These are phyloP conservation scores for Kentomonas sorsogonicus DNA, from an alignment of 208 protist genomes.

Conservation along the genomic window DNA sequence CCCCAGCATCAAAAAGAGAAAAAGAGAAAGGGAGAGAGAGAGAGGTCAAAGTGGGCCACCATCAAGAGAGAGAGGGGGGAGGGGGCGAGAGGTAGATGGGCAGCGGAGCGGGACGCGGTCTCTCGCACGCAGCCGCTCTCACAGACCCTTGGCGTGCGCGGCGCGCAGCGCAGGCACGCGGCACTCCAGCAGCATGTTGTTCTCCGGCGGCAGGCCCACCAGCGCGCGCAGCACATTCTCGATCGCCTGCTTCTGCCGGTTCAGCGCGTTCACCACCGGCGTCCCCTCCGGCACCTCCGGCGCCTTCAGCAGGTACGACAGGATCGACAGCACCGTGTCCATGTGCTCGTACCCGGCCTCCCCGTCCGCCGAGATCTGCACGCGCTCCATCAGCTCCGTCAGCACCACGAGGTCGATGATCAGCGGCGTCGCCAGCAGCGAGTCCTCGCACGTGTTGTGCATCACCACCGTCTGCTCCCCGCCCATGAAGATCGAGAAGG, in stretches of 20 bases:
- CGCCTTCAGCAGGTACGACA: slow-evolving; percentile 97
- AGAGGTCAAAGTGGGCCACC: not conserved
- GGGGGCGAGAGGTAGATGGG: not conserved
- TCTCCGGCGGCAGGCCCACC: slow-evolving; percentile 92
- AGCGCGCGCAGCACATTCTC: slow-evolving; percentile 96
- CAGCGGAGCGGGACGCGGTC: not conserved
- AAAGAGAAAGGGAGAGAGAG: slow-evolving; percentile 5
- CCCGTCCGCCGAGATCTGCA: slow-evolving; percentile 48
- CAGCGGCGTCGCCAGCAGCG: slow-evolving; percentile 96
- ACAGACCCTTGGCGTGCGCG: too few relatives aligned
- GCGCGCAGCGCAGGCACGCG: slow-evolving; percentile 61
- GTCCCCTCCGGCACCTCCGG: slow-evolving; percentile 90
- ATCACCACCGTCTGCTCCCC: slow-evolving; percentile 93
- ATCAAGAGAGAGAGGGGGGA: not conserved
- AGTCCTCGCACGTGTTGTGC: slow-evolving; percentile 99
- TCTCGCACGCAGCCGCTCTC: not conserved
- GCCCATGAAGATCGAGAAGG: slow-evolving; percentile 97
- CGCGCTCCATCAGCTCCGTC: slow-evolving; percentile 94
- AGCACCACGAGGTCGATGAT: slow-evolving; percentile 98
- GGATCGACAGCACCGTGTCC: slow-evolving; percentile 91
- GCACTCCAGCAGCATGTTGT: slow-evolving; percentile 96
- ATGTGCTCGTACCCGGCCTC: slow-evolving; percentile 76
- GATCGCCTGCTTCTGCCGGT: slow-evolving; percentile 92
- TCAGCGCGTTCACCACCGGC: slow-evolving; percentile 97
- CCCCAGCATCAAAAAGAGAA: slow-evolving; percentile 6